These are phyloP conservation scores for Rhamnella rubrinervis DNA, from an alignment of 331 rosid genomes.

Conservation along the genomic window DNA sequence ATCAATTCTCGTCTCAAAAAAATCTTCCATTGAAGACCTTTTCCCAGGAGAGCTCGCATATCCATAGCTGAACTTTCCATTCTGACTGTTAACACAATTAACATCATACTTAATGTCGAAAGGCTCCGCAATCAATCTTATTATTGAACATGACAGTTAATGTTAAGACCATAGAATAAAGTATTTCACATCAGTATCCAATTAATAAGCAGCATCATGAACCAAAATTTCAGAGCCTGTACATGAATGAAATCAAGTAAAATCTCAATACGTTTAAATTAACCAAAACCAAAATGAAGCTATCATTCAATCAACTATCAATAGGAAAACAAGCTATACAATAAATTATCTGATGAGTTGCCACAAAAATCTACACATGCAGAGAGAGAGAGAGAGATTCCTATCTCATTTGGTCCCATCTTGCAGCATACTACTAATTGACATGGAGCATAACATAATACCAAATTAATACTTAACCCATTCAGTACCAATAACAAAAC, in stretches of 20 bases:
- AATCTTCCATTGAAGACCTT: conserved; percentile 95
- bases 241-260: too few relatives aligned
- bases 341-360: too few relatives aligned
- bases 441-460: neutral
- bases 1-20: conserved; percentile 85
- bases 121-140: conserved; percentile 23
- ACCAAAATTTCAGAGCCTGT: neutral
- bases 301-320: too few relatives aligned
- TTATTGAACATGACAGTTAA: conserved; percentile 1
- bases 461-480: neutral
- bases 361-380: too few relatives aligned
- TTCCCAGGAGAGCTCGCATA: conserved; percentile 92
- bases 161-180: conserved; percentile 12
- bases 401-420: too few relatives aligned
- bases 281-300: too few relatives aligned
- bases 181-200: neutral
- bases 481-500: neutral
- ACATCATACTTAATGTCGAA: conserved; percentile 28
- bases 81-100: conserved; percentile 54
- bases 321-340: too few relatives aligned
- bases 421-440: neutral
- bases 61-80: conserved; percentile 90
- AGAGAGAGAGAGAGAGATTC: neutral
- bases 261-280: too few relatives aligned
- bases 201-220: neutral